Percentiles rank a stretch among this genome's conserved stretches.
phyloP scores from a whole-genome alignment of 2,329 filamentous ascomycete species.

The Fusarium virguliforme region DNA sequence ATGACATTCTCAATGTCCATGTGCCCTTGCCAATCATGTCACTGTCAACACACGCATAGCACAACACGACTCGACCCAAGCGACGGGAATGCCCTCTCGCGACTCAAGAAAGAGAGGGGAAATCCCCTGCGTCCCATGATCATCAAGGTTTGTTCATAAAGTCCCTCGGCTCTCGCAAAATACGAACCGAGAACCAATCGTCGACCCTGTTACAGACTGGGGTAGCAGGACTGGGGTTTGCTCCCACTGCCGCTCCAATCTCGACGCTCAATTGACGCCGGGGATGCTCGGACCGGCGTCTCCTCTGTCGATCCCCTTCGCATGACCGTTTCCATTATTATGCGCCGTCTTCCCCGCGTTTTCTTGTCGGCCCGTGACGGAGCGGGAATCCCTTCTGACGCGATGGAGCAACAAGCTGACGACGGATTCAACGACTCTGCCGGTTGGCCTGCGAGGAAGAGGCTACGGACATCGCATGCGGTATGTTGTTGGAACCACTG shows the following conservation, averaged over 20 bases:
- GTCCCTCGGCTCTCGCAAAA: constrained; percentile 7
- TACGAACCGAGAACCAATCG: constrained; percentile 29
- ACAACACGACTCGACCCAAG: background rate
- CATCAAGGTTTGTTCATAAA: constrained; percentile 32
- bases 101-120: constrained; percentile 2
- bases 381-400: constrained; percentile 41
- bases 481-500: constrained; percentile 48
- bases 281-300: constrained; percentile 25
- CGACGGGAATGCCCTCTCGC: background rate
- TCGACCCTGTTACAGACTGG: constrained; percentile 15
- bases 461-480: constrained; percentile 61
- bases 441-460: constrained; percentile 57
- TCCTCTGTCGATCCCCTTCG: constrained; percentile 25
- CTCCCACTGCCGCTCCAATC: constrained; percentile 41
- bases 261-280: constrained; percentile 12
- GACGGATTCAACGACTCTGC: constrained; percentile 42
- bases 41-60: background rate
- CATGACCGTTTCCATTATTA: constrained; percentile 31
- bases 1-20: no score
- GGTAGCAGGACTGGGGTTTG: constrained; percentile 14
- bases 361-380: constrained; percentile 54
- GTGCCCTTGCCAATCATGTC: background rate
- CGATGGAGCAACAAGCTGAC: constrained; percentile 50
- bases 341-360: constrained; percentile 40
- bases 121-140: constrained; percentile 24